These are phyloP conservation scores for Colletotrichum sp. DNA, from an alignment of 2,329 filamentous ascomycete genomes.

Conservation along the genomic window DNA sequence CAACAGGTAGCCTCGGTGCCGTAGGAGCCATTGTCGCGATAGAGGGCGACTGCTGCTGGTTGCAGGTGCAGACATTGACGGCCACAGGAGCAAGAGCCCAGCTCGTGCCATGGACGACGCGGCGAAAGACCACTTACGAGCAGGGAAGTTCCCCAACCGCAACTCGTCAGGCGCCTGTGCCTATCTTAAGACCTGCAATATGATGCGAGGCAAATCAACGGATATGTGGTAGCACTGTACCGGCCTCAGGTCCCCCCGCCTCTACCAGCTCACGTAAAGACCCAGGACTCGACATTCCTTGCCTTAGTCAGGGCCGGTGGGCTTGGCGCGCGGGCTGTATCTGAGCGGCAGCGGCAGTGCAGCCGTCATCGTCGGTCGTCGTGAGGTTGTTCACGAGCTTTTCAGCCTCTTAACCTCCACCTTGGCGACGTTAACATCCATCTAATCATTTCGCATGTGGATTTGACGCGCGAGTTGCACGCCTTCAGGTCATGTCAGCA, in stretches of 20 bases:
- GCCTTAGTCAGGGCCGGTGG: neutral
- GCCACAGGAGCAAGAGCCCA: neutral
- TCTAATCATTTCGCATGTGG: neutral
- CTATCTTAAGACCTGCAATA: neutral
- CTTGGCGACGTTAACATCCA: neutral
- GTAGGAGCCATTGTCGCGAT: neutral
- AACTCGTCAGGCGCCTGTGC: neutral
- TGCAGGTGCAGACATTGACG: neutral
- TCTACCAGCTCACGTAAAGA: neutral
- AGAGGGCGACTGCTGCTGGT: neutral
- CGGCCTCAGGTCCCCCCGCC: neutral
- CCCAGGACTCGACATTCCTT: neutral
- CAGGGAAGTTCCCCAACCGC: neutral
- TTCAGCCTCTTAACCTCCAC: neutral
- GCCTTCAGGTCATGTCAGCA: neutral
- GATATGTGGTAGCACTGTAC: neutral
- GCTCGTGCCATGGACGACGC: neutral
- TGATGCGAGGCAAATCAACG: neutral
- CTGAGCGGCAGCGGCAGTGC: neutral
- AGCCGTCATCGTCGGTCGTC: neutral
- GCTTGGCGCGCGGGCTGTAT: neutral
- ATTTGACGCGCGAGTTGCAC: neutral
- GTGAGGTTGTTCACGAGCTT: neutral
- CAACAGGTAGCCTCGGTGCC: neutral
- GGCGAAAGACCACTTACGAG: neutral